Percentiles rank a stretch among this genome's conserved stretches.
These are phyloP conservation scores for Stachybotrys chartarum DNA, from an alignment of 2,329 filamentous ascomycete genomes.

Conservation along the genomic window DNA sequence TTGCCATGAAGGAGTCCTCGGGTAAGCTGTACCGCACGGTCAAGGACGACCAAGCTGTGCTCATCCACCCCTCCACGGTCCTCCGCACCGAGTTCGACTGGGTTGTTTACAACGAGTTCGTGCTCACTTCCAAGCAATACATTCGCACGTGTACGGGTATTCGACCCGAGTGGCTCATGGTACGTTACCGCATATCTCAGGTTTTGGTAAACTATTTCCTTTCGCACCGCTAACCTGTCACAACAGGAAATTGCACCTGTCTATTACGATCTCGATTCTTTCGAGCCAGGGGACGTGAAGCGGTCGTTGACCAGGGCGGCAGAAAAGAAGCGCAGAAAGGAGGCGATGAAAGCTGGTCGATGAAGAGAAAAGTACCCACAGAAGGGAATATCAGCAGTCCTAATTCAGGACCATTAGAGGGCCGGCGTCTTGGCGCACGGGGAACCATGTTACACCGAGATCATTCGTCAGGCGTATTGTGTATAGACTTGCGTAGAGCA, in stretches of 20 bases:
- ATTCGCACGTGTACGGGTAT: slow-evolving; percentile 90
- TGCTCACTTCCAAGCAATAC: slow-evolving; percentile 96
- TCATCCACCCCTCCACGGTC: slow-evolving; percentile 90
- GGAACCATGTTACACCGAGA: not conserved
- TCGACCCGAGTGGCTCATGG: slow-evolving; percentile 88
- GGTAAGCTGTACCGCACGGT: slow-evolving; percentile 92
- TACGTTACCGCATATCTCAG: slow-evolving; percentile 34
- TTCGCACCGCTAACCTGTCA: not conserved
- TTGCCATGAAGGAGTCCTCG: slow-evolving; percentile 83
- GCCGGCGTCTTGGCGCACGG: not conserved
- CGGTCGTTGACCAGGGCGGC: slow-evolving; percentile 50
- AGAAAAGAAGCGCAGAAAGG: slow-evolving; percentile 54
- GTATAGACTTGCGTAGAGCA: not conserved
- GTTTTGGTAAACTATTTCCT: not conserved
- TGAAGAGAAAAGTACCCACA: not conserved
- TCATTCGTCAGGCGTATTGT: not conserved
- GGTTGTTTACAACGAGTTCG: slow-evolving; percentile 98
- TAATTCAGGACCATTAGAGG: not conserved
- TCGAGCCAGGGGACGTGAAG: slow-evolving; percentile 82
- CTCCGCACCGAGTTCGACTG: slow-evolving; percentile 85
- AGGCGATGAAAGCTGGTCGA: slow-evolving; percentile 41
- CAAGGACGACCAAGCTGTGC: slow-evolving; percentile 91
- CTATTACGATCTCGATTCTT: slow-evolving; percentile 82
- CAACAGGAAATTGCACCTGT: slow-evolving; percentile 79
- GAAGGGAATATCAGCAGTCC: not conserved